Evolutionary conservation across 768 basidiomycete species (phyloP).

Genomic region (Suillus subalutaceus): DNA sequence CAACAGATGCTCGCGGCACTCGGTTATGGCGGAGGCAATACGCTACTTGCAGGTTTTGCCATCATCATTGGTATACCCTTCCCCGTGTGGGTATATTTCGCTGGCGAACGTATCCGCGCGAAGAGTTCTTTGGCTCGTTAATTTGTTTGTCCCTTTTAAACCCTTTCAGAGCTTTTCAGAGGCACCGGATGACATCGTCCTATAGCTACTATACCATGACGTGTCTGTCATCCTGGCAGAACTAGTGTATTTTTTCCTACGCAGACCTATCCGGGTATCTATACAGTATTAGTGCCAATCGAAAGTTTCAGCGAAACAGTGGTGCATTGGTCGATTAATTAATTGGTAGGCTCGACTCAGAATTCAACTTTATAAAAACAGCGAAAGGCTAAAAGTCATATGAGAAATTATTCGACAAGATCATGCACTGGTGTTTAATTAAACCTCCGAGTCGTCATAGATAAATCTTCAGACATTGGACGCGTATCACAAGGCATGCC

Average conservation of each 20-base stretch:
- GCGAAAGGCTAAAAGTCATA: neutral
- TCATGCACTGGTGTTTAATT: too few relatives aligned
- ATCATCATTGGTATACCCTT: constrained; percentile 1
- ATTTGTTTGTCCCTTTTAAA: neutral
- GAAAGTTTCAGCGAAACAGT: neutral
- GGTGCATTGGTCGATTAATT: too few relatives aligned
- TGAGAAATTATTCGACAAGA: neutral
- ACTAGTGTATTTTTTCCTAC: neutral
- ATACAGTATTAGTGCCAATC: neutral
- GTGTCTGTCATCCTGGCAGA: neutral
- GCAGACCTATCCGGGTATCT: too few relatives aligned
- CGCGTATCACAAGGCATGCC: neutral
- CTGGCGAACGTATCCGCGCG: neutral
- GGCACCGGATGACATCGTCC: too few relatives aligned
- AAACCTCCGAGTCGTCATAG: too few relatives aligned
- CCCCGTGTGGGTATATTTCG: constrained; percentile 2
- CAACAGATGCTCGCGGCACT: neutral
- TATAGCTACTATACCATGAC: neutral
- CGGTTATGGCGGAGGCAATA: neutral
- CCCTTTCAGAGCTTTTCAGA: neutral
- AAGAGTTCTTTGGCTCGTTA: neutral
- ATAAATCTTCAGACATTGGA: too few relatives aligned
- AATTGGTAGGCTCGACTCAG: too few relatives aligned
- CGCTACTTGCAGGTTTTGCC: neutral
- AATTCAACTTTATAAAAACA: too few relatives aligned